These are phyloP conservation scores for Leavenworthia alabamica DNA, from an alignment of 345 rosid species.

Conservation along the genomic window DNA sequence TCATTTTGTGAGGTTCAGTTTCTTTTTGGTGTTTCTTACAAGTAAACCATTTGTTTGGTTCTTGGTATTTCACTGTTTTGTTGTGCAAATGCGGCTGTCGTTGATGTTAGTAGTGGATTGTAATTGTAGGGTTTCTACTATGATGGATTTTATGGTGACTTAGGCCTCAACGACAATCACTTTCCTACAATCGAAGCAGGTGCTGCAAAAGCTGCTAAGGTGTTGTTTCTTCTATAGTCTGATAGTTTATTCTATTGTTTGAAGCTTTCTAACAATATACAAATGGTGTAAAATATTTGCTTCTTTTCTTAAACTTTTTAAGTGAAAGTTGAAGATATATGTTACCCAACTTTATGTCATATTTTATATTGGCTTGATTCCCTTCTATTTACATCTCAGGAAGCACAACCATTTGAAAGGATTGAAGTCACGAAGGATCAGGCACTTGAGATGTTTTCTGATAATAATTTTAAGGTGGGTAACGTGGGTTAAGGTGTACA, in stretches of 20 bases:
- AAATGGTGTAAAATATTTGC: background rate
- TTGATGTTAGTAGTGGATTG: slow-evolving; percentile 14
- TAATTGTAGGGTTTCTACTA: slow-evolving; percentile 82
- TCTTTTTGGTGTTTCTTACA: too few species aligned
- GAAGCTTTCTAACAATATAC: slow-evolving; percentile 5
- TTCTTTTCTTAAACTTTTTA: background rate
- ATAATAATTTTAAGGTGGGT: slow-evolving; percentile 79
- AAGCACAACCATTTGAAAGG: slow-evolving; percentile 90
- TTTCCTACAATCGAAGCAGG: slow-evolving; percentile 69
- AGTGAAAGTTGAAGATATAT: background rate
- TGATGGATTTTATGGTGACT: slow-evolving; percentile 87
- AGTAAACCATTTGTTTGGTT: background rate
- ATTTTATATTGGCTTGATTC: background rate
- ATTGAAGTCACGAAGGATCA: slow-evolving; percentile 88
- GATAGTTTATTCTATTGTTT: background rate
- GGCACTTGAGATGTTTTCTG: slow-evolving; percentile 86
- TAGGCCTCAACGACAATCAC: slow-evolving; percentile 83
- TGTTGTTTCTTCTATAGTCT: slow-evolving; percentile 27
- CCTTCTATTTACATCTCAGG: slow-evolving; percentile 35
- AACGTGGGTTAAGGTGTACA: slow-evolving; percentile 5
- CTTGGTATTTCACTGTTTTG: background rate
- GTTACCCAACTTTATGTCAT: background rate
- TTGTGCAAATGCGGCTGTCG: background rate
- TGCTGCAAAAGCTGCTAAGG: slow-evolving; percentile 69
- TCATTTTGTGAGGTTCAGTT: too few species aligned